These are phyloP conservation scores for Mortierella sp. DNA, from an alignment of 371 early-diverging fungal species.

Conservation along the genomic window DNA sequence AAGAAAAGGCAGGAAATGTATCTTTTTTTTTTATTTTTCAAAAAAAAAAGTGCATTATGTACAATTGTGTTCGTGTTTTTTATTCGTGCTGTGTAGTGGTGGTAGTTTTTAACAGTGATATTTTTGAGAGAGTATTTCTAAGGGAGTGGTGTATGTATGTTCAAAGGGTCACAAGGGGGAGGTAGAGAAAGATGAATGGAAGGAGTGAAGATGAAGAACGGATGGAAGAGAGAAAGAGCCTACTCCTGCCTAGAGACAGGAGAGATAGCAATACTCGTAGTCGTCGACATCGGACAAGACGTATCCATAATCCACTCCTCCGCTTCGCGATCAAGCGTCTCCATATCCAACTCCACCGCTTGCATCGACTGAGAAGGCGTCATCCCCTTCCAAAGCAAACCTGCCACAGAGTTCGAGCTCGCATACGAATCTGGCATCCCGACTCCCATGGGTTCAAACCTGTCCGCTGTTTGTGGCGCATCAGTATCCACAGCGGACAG, in stretches of 20 bases:
- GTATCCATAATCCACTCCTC: not conserved
- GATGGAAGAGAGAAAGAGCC: too few relatives aligned
- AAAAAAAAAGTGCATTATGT: too few relatives aligned
- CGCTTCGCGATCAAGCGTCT: slow-evolving; percentile 4
- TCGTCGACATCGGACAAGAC: not conserved
- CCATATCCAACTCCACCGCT: slow-evolving; percentile 16
- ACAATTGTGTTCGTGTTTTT: too few relatives aligned
- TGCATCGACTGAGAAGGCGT: slow-evolving; percentile 18
- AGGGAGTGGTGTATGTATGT: too few relatives aligned
- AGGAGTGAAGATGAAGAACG: too few relatives aligned
- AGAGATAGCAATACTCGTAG: not conserved
- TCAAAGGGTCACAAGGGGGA: not conserved
- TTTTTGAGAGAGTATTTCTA: too few relatives aligned
- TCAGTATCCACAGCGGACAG: not conserved
- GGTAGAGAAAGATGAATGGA: not conserved
- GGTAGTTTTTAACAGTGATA: too few relatives aligned
- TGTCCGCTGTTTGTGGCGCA: not conserved
- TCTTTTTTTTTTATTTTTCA: too few relatives aligned
- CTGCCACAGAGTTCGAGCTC: not conserved
- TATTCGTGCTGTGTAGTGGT: too few relatives aligned
- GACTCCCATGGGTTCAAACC: not conserved
- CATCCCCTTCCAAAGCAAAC: slow-evolving; percentile 20
- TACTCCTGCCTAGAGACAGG: not conserved
- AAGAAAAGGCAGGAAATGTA: too few relatives aligned
- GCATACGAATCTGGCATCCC: not conserved